Evolutionary conservation across 805 yeast genomes (phyloP).

Genomic region (Kazachstania taianensis): DNA sequence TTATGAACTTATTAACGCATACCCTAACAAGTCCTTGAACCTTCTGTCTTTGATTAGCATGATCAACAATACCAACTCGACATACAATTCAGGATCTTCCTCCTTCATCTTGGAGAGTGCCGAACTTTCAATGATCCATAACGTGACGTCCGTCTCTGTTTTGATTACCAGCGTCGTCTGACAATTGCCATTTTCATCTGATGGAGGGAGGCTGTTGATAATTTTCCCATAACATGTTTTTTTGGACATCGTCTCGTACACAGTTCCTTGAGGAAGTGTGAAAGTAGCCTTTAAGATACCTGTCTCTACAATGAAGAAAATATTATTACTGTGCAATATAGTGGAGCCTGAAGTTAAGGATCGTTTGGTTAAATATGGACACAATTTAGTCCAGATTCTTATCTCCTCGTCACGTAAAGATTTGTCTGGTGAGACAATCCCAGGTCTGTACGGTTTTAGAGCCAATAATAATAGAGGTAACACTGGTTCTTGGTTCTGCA

Average conservation of each 20-base stretch:
- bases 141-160: conserved; percentile 50
- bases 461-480: conserved; percentile 23
- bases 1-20: conserved; percentile 53
- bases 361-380: conserved; percentile 45
- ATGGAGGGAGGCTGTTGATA: conserved; percentile 6
- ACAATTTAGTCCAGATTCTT: conserved; percentile 55
- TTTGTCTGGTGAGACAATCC: conserved; percentile 17
- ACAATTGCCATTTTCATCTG: too few species aligned
- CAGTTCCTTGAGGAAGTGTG: conserved; percentile 34
- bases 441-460: conserved; percentile 22
- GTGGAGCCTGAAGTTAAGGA: conserved; percentile 42
- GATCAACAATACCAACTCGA: conserved; percentile 54
- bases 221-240: conserved; percentile 46
- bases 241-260: conserved; percentile 41
- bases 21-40: conserved; percentile 66
- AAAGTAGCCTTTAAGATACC: conserved; percentile 45
- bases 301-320: conserved; percentile 48
- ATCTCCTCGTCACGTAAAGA: conserved; percentile 31
- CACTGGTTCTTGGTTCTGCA: conserved; percentile 16
- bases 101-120: conserved; percentile 37
- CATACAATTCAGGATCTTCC: conserved; percentile 44
- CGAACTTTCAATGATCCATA: conserved; percentile 55
- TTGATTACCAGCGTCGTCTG: conserved; percentile 31
- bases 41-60: conserved; percentile 58
- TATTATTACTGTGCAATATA: conserved; percentile 21